These are phyloP conservation scores for Mycena haematopus DNA, from an alignment of 768 basidiomycete species.

Conservation along the genomic window DNA sequence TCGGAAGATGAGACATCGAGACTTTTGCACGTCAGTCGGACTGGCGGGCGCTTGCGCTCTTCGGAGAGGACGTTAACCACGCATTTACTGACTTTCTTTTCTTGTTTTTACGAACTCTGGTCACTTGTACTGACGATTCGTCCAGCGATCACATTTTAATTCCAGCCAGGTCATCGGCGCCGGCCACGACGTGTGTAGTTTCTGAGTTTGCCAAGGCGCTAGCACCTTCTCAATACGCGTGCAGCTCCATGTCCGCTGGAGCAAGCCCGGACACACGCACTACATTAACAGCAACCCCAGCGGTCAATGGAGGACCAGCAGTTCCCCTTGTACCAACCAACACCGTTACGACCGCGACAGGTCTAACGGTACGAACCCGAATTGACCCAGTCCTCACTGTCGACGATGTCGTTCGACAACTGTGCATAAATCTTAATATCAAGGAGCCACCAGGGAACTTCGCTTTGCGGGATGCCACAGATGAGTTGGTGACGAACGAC, in stretches of 20 bases:
- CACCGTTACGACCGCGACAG: slow-evolving; percentile 79
- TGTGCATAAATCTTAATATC: slow-evolving; percentile 82
- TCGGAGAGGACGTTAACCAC: slow-evolving; percentile 46
- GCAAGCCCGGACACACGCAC: slow-evolving; percentile 39
- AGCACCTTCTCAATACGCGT: slow-evolving; percentile 14
- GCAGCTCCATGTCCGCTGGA: slow-evolving; percentile 39
- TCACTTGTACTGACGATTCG: neutral
- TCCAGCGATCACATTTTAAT: slow-evolving; percentile 7
- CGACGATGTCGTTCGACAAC: slow-evolving; percentile 83
- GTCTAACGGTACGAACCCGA: slow-evolving; percentile 77
- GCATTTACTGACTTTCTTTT: slow-evolving; percentile 51
- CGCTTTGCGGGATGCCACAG: slow-evolving; percentile 81
- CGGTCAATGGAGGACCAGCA: slow-evolving; percentile 50
- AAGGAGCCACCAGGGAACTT: slow-evolving; percentile 74
- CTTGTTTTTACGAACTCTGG: slow-evolving; percentile 6
- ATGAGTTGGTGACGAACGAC: slow-evolving; percentile 86
- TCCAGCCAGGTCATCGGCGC: neutral
- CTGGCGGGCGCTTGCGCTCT: slow-evolving; percentile 35
- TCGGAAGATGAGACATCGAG: slow-evolving; percentile 49
- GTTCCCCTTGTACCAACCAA: slow-evolving; percentile 78
- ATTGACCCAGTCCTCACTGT: slow-evolving; percentile 87
- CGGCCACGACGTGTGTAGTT: slow-evolving; percentile 8
- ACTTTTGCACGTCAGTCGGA: slow-evolving; percentile 74
- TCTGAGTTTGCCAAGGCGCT: too few species aligned
- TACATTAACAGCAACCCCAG: slow-evolving; percentile 38